These are phyloP conservation scores for Brasilioporus rufonigricans DNA, from an alignment of 768 basidiomycete species.

Conservation along the genomic window DNA sequence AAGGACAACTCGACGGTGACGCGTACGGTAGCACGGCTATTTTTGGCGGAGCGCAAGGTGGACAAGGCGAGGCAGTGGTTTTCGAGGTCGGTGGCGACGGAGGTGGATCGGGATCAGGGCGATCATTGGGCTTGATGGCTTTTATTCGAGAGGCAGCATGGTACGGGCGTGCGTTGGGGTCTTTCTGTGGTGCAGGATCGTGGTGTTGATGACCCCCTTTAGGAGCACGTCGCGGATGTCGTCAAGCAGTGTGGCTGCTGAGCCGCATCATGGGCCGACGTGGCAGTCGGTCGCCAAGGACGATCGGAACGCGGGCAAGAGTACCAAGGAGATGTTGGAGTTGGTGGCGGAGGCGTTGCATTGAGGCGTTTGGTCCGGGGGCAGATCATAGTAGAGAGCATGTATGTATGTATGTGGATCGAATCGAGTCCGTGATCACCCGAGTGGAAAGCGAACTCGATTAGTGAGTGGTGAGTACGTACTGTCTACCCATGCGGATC, in stretches of 20 bases:
- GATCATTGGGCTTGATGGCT: constrained; percentile 98
- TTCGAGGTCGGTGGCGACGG: constrained; percentile 67
- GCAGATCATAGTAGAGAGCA: too few relatives aligned
- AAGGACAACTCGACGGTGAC: constrained; percentile 86
- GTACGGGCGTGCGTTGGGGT: constrained; percentile 65
- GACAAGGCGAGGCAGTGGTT: constrained; percentile 97
- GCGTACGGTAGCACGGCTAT: constrained; percentile 86
- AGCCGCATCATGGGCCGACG: constrained; percentile 79
- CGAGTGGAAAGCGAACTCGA: too few relatives aligned
- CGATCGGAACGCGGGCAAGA: constrained; percentile 65
- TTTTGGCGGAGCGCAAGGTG: constrained; percentile 94
- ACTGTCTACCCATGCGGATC: too few relatives aligned
- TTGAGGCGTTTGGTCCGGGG: too few relatives aligned
- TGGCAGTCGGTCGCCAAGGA: constrained; percentile 91
- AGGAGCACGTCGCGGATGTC: constrained; percentile 71
- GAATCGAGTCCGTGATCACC: too few relatives aligned
- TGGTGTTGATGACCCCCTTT: too few relatives aligned
- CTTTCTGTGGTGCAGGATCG: too few relatives aligned
- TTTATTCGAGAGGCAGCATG: constrained; percentile 93
- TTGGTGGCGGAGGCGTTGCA: constrained; percentile 52
- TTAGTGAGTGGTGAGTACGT: too few relatives aligned
- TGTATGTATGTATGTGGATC: too few relatives aligned
- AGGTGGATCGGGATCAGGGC: constrained; percentile 59
- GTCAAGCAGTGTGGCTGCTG: constrained; percentile 68
- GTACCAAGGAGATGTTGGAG: constrained; percentile 64